Conservation (phyloP, 2,329 filamentous ascomycete species). For the Calonectria montana region DNA sequence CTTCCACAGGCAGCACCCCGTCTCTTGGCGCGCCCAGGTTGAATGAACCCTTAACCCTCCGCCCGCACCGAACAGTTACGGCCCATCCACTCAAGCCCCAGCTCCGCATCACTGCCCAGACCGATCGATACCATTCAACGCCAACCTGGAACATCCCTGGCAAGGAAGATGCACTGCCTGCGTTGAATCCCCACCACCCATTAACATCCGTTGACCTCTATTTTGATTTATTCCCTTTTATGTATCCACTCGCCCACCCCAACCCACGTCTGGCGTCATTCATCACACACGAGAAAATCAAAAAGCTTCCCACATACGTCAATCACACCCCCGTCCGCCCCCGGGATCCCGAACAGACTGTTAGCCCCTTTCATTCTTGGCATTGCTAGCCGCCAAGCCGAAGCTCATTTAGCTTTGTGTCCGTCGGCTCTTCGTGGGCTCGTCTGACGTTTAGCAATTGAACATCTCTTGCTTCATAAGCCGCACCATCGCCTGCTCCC, state of each 20-base stretch:
- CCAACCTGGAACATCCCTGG: conserved; percentile 7
- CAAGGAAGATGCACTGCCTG: conserved; percentile 11
- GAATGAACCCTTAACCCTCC: neutral
- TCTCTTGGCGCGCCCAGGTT: conserved; percentile 3
- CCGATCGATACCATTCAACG: conserved; percentile 8
- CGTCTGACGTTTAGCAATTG: neutral
- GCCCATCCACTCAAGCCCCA: conserved; percentile 1
- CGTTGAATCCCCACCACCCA: neutral
- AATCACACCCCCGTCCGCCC: conserved; percentile 2
- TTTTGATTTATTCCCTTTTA: neutral
- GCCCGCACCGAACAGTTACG: neutral
- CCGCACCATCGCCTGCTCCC: neutral
- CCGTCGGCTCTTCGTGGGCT: neutral
- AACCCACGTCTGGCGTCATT: neutral
- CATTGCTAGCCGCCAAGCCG: neutral
- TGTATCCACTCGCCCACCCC: neutral
- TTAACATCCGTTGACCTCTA: neutral
- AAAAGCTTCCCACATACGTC: neutral
- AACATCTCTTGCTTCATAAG: conserved; percentile 3
- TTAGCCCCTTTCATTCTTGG: conserved; percentile 21
- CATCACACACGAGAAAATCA: conserved; percentile 1
- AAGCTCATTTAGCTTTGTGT: conserved; percentile 7
- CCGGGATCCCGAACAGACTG: neutral
- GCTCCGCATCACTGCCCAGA: neutral
- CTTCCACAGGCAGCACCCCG: neutral